Conservation (phyloP, 2,329 filamentous ascomycete species). For the Cryphonectria nitschkei region DNA sequence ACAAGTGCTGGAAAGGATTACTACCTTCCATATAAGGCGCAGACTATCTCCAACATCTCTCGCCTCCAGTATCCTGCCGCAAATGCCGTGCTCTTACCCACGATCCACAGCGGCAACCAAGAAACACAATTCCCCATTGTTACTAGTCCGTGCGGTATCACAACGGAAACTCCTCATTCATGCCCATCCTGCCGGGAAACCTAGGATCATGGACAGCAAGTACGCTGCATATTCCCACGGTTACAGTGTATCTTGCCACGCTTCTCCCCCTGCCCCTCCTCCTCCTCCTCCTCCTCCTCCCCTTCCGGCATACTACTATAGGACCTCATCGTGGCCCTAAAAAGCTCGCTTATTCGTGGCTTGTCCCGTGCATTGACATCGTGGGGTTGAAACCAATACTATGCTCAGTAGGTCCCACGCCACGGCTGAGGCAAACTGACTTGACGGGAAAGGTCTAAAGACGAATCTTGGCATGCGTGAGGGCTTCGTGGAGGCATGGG, state of each 20-base stretch:
- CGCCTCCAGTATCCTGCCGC: neutral
- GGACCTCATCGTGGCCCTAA: neutral
- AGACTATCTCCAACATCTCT: neutral
- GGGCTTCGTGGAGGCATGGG: neutral
- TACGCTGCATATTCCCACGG: no score
- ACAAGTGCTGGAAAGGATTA: neutral
- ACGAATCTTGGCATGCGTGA: neutral
- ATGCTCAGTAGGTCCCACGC: neutral
- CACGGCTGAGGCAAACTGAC: neutral
- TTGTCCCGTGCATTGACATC: neutral
- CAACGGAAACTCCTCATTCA: neutral
- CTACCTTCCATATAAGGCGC: conserved; percentile 3
- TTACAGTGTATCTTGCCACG: neutral
- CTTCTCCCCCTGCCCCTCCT: no score
- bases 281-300: no score
- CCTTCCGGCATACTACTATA: neutral
- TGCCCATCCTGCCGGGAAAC: neutral
- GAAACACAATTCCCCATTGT: neutral
- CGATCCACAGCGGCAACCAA: neutral
- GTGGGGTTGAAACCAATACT: neutral
- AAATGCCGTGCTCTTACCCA: neutral
- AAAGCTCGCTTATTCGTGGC: neutral
- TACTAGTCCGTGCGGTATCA: neutral
- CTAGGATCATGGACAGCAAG: neutral
- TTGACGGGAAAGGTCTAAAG: neutral